phyloP scores from a whole-genome alignment of 2,329 filamentous ascomycete genomes.

The Fusarium azukiicola region DNA sequence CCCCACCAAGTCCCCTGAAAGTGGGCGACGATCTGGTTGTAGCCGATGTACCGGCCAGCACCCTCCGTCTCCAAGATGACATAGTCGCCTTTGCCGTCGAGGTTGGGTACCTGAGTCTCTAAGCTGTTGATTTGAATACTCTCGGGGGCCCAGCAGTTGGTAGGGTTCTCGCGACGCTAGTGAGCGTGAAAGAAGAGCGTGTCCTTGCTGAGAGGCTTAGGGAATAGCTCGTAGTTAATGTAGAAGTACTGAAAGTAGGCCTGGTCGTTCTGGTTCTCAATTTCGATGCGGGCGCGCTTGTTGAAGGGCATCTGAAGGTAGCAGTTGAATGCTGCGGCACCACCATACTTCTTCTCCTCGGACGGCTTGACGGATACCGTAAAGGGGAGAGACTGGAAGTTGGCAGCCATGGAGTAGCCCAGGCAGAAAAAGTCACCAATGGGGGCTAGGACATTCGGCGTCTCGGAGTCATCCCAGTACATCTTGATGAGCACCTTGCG shows the following conservation, averaged over 20 bases:
- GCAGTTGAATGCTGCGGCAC: conserved; percentile 59
- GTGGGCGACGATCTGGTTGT: conserved; percentile 58
- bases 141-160: conserved; percentile 58
- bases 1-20: conserved; percentile 62
- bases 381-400: conserved; percentile 60
- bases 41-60: conserved; percentile 57
- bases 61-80: conserved; percentile 57
- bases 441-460: conserved; percentile 56
- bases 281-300: conserved; percentile 59
- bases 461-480: conserved; percentile 60
- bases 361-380: conserved; percentile 58
- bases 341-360: conserved; percentile 60
- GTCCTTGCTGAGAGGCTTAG: conserved; percentile 52
- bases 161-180: conserved; percentile 59
- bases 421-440: conserved; percentile 60
- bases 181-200: conserved; percentile 60
- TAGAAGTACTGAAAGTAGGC: conserved; percentile 62
- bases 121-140: conserved; percentile 58
- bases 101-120: conserved; percentile 58
- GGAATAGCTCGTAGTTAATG: conserved; percentile 59
- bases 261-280: conserved; percentile 59
- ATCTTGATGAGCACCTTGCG: conserved; percentile 61
- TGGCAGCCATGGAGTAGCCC: conserved; percentile 58
- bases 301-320: conserved; percentile 60
- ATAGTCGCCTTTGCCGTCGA: conserved; percentile 56